Base-by-base conservation (phyloP, 352 stramenopile species). In the Pythium dissotocum region DNA sequence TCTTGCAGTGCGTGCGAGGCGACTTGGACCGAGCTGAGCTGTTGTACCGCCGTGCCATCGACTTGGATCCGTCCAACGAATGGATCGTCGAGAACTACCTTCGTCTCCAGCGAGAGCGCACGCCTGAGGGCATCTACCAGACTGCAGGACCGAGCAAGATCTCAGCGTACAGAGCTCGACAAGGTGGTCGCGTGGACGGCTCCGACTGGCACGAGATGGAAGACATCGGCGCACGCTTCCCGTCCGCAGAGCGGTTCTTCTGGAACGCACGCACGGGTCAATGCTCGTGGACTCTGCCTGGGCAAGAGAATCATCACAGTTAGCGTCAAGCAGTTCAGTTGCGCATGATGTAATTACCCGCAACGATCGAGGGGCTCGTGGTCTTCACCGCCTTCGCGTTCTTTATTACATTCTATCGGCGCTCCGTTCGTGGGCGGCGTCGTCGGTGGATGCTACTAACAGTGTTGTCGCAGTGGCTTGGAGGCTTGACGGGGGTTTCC, bases 1-100 rank as follows among this genome's bases (percentile, higher is more conserved):
- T 82, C 44, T 53, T 79, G 32, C 82, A 94, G 60, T 87, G 75
- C 52, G 67, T 90, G 8, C 70, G 71, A 28, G 69, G 77, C 18
- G 85, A 92, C 2, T 63, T 93, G 21, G 82, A 91, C 63, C 86
- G 79, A 57, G 87, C 84, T 0, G 84, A 91, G 61, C 62, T 79
- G 4, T 64, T 94, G 3, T 93, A 88, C 55, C 84, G 84, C 1
- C 80, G 84, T 35, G 84, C 84, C 24, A 76, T 93, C 16, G 81
- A 87, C 44, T 6, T 81, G 0, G 78, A 88, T 30, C 68, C 80
- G 13, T 58, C 51, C 9, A 87, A 90, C 54, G 77, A 87, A 26
- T 51, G 67, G 1, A 58, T 91, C 13, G 9, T 91, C 10, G 77
- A 83, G 44, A 92, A 93, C 48, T 93, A 91, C 38, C 49, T 72